Evolutionary conservation across 495 filamentous ascomycete genomes (phyloP).

Genomic region (Chaetomium cochliodes): DNA sequence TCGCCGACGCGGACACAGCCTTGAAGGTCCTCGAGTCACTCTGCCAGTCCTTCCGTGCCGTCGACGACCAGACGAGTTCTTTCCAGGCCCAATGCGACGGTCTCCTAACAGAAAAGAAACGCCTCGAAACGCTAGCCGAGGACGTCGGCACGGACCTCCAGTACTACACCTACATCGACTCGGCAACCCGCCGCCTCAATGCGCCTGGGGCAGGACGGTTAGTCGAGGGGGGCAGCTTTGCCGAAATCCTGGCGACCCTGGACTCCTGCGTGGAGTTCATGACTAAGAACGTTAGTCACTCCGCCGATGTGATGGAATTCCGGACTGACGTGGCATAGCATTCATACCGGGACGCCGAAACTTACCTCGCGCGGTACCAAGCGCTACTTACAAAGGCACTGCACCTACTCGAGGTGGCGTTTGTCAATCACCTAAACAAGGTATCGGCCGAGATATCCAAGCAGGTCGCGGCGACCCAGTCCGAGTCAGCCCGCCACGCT

Average conservation of each 20-base stretch:
- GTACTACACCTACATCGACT: conserved; percentile 90
- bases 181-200: conserved; percentile 83
- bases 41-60: conserved; percentile 76
- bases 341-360: conserved; percentile 78
- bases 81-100: conserved; percentile 92
- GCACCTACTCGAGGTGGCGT: conserved; percentile 53
- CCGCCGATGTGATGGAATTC: not conserved
- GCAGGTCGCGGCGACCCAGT: conserved; percentile 48
- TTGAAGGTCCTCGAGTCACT: conserved; percentile 71
- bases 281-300: conserved; percentile 66
- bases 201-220: conserved; percentile 83
- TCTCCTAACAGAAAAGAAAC: conserved; percentile 72
- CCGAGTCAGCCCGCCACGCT: conserved; percentile 50
- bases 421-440: conserved; percentile 46
- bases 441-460: conserved; percentile 46
- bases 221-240: conserved; percentile 76
- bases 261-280: conserved; percentile 90
- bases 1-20: conserved; percentile 68
- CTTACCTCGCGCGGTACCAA: conserved; percentile 86
- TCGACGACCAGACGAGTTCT: conserved; percentile 84
- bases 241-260: conserved; percentile 77
- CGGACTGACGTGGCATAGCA: conserved; percentile 51
- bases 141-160: conserved; percentile 80
- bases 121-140: conserved; percentile 71
- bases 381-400: conserved; percentile 66